Conservation (phyloP, 805 yeast genomes). For the Hanseniaspora vineae region DNA sequence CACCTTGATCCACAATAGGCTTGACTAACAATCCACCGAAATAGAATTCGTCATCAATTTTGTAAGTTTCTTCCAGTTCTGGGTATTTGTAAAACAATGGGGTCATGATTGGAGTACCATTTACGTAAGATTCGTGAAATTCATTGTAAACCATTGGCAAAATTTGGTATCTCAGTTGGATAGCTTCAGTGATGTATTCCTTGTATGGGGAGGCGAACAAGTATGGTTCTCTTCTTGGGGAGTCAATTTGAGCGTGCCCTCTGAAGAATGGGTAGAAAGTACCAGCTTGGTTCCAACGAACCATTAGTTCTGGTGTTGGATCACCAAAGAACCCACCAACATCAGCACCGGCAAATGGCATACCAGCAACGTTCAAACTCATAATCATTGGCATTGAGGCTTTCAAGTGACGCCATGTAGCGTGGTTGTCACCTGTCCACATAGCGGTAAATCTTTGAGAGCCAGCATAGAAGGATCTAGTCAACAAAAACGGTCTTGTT, state of each 20-base stretch:
- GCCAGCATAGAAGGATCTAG: conserved; percentile 82
- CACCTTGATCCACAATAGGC: conserved; percentile 58
- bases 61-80: conserved; percentile 29
- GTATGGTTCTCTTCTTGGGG: conserved; percentile 90
- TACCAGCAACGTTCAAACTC: conserved; percentile 68
- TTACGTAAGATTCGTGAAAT: conserved; percentile 47
- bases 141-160: conserved; percentile 73
- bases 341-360: conserved; percentile 93
- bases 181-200: conserved; percentile 51
- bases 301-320: conserved; percentile 66
- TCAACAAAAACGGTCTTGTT: conserved; percentile 69
- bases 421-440: conserved; percentile 98
- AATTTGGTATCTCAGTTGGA: conserved; percentile 59
- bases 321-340: conserved; percentile 94
- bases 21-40: conserved; percentile 70
- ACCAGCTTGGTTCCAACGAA: conserved; percentile 95
- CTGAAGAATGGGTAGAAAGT: conserved; percentile 94
- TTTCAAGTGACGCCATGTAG: conserved; percentile 78
- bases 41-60: conserved; percentile 73
- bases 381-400: conserved; percentile 80
- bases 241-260: conserved; percentile 92
- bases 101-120: conserved; percentile 58
- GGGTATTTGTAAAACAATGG: conserved; percentile 54
- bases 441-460: conserved; percentile 84
- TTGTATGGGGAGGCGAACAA: conserved; percentile 65